These are phyloP conservation scores for Exophiala oligosperma DNA, from an alignment of 2,329 filamentous ascomycete species.

Conservation along the genomic window DNA sequence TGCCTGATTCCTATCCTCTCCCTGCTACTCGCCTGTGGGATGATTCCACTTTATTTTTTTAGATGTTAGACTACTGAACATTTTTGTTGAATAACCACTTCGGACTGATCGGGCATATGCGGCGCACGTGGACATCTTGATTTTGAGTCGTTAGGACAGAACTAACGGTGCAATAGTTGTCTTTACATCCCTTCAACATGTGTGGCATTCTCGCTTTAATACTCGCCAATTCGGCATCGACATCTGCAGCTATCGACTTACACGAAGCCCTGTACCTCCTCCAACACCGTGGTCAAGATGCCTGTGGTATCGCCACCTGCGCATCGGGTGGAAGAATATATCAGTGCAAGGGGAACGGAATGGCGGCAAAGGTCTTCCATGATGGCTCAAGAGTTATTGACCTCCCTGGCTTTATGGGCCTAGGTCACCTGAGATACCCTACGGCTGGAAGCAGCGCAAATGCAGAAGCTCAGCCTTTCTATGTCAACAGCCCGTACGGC, in stretches of 20 bases:
- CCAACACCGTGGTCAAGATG: conserved; percentile 81
- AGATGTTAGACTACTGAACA: conserved; percentile 53
- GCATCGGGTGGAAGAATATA: conserved; percentile 76
- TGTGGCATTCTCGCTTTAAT: conserved; percentile 64
- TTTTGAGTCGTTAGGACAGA: not conserved
- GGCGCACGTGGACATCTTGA: not conserved
- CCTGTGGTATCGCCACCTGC: conserved; percentile 77
- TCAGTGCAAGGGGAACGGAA: conserved; percentile 87
- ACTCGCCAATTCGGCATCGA: conserved; percentile 54
- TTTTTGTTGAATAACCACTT: conserved; percentile 26
- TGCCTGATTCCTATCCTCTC: no score
- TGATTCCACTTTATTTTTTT: conserved; percentile 43
- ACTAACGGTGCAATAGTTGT: conserved; percentile 9
- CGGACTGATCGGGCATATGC: conserved; percentile 18
- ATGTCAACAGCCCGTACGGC: conserved; percentile 83
- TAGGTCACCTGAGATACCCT: conserved; percentile 84
- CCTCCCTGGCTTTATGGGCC: conserved; percentile 81
- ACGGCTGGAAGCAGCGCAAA: conserved; percentile 82
- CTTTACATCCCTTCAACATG: conserved; percentile 46
- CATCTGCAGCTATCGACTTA: conserved; percentile 62
- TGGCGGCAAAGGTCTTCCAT: conserved; percentile 81
- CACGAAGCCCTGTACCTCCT: conserved; percentile 73
- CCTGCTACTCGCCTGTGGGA: conserved; percentile 30
- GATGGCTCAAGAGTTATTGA: conserved; percentile 73
- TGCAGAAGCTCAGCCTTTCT: conserved; percentile 89